phyloP scores from a whole-genome alignment of 2,329 filamentous ascomycete genomes.

The Phialemonium atrogriseum region DNA sequence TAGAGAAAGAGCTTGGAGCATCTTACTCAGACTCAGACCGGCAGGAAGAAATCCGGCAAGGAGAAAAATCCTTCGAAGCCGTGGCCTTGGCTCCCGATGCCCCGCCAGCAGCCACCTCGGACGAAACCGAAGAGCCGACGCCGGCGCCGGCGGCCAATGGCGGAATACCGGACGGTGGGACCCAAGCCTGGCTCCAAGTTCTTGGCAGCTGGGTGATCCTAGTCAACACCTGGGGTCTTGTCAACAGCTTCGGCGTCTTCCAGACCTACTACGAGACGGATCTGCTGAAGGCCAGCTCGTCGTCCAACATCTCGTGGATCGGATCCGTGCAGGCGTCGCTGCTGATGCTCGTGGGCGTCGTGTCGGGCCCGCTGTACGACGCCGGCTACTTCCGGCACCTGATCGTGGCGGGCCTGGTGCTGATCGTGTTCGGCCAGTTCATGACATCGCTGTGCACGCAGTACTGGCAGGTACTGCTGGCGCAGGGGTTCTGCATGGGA shows the following conservation, averaged over 20 bases:
- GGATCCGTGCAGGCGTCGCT: conserved; percentile 37
- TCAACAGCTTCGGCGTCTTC: conserved; percentile 38
- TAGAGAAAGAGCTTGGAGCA: too few relatives aligned
- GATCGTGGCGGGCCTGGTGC: conserved; percentile 28
- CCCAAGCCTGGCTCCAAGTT: conserved; percentile 30
- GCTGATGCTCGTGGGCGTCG: conserved; percentile 30
- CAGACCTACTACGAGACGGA: conserved; percentile 33
- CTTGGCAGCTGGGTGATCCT: conserved; percentile 27
- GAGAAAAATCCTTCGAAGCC: too few relatives aligned
- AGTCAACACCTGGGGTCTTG: conserved; percentile 28
- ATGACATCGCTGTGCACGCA: conserved; percentile 25
- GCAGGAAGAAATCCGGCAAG: conserved; percentile 4
- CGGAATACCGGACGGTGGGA: conserved; percentile 24
- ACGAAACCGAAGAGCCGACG: too few relatives aligned
- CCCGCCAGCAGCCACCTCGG: too few relatives aligned
- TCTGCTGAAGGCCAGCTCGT: conserved; percentile 20
- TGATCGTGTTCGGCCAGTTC: conserved; percentile 39
- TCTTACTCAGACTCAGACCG: conserved; percentile 10
- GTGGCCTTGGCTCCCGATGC: too few relatives aligned
- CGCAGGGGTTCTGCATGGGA: conserved; percentile 33
- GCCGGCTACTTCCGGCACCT: conserved; percentile 33
- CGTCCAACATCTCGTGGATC: conserved; percentile 36
- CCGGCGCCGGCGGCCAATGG: too few relatives aligned
- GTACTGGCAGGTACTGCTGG: conserved; percentile 33
- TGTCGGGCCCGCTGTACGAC: conserved; percentile 39